These are phyloP conservation scores for Alternaria dauci DNA, from an alignment of 2,329 filamentous ascomycete genomes.

Conservation along the genomic window DNA sequence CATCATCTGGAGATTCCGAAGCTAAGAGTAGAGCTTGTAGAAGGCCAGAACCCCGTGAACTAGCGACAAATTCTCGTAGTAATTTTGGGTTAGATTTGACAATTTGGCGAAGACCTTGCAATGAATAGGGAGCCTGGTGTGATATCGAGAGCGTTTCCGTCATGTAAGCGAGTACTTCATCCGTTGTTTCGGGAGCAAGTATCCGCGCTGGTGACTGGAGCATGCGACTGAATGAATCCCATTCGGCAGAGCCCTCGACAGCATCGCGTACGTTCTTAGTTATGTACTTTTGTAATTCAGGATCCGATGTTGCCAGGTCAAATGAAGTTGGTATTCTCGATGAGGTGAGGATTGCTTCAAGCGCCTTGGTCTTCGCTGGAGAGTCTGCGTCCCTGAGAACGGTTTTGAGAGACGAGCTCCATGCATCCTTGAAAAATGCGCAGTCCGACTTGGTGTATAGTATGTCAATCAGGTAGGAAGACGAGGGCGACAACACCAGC, in stretches of 20 bases:
- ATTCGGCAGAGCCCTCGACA: conserved; percentile 45
- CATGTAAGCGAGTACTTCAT: conserved; percentile 50
- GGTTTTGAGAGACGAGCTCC: conserved; percentile 42
- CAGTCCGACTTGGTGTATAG: conserved; percentile 60
- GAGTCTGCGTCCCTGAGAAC: conserved; percentile 40
- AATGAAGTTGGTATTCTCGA: conserved; percentile 48
- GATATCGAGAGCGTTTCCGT: conserved; percentile 51
- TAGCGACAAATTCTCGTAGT: conserved; percentile 55
- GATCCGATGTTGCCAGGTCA: conserved; percentile 45
- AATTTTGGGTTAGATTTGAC: conserved; percentile 52
- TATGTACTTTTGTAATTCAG: conserved; percentile 50
- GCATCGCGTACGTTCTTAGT: conserved; percentile 39
- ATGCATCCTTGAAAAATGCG: conserved; percentile 41
- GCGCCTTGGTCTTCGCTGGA: conserved; percentile 35
- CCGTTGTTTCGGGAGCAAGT: conserved; percentile 48
- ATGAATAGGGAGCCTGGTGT: conserved; percentile 42
- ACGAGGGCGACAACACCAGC: conserved; percentile 74
- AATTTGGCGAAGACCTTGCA: conserved; percentile 59
- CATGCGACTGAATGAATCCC: conserved; percentile 49
- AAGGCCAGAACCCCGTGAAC: conserved; percentile 58
- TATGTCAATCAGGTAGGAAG: conserved; percentile 70
- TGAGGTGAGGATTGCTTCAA: conserved; percentile 47
- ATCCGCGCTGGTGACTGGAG: conserved; percentile 45
- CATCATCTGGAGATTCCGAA: conserved; percentile 62
- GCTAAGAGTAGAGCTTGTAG: conserved; percentile 62